Percentiles rank a stretch among this genome's conserved stretches.
Conservation (phyloP, 164 flowering plant genomes). For the Brasenia schreberi region DNA sequence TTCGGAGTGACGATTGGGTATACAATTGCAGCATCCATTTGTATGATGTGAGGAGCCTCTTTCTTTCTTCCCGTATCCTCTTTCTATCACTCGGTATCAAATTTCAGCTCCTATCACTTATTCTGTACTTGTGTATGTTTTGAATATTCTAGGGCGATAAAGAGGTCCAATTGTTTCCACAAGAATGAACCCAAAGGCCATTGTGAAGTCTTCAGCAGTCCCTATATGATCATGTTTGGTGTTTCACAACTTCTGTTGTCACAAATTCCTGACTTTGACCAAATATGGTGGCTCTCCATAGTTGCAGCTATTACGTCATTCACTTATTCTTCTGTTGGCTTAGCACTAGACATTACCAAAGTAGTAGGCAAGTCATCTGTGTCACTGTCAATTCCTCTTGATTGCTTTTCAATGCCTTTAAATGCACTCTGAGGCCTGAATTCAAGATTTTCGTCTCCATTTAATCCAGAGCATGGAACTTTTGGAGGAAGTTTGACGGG, state of each 20-base stretch:
- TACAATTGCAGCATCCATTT: slow-evolving; percentile 60
- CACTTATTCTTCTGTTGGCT: slow-evolving; percentile 56
- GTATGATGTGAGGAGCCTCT: slow-evolving; percentile 21
- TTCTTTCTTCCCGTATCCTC: neutral
- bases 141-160: slow-evolving; percentile 37
- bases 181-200: slow-evolving; percentile 31
- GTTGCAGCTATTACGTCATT: slow-evolving; percentile 81
- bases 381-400: neutral
- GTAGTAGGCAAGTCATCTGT: slow-evolving; percentile 32
- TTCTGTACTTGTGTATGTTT: neutral
- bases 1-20: slow-evolving; percentile 65
- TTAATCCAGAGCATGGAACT: slow-evolving; percentile 16
- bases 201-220: slow-evolving; percentile 56
- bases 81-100: neutral
- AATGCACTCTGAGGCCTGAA: neutral
- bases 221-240: slow-evolving; percentile 67
- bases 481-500: slow-evolving; percentile 51
- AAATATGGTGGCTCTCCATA: slow-evolving; percentile 78
- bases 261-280: slow-evolving; percentile 75
- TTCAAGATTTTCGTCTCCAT: neutral
- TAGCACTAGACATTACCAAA: slow-evolving; percentile 52
- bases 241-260: slow-evolving; percentile 45
- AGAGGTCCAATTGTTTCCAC: slow-evolving; percentile 62
- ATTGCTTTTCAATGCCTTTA: neutral
- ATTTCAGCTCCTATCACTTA: too few relatives aligned